Conservation (phyloP, 2,329 filamentous ascomycete genomes). For the Acrocalymma vagum region DNA sequence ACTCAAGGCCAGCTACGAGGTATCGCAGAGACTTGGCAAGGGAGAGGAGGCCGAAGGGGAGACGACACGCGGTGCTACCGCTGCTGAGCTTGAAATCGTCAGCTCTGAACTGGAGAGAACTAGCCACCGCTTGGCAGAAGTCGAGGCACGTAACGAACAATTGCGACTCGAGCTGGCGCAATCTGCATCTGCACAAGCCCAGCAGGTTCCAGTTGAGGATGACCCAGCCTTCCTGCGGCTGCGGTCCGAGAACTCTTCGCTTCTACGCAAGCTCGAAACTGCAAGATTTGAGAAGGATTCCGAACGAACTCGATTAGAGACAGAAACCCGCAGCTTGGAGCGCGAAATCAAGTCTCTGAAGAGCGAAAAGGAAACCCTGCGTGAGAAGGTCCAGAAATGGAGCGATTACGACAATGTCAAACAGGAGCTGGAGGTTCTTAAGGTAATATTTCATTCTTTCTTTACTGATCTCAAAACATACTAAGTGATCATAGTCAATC, state of each 20-base stretch:
- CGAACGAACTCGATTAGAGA: constrained; percentile 78
- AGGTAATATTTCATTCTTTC: constrained; percentile 53
- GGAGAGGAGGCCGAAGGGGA: constrained; percentile 70
- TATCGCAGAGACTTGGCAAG: constrained; percentile 86
- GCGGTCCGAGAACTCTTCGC: constrained; percentile 90
- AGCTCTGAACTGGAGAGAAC: constrained; percentile 91
- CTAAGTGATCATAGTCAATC: constrained; percentile 69
- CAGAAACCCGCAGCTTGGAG: constrained; percentile 79
- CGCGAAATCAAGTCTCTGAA: constrained; percentile 77
- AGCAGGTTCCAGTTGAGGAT: constrained; percentile 76
- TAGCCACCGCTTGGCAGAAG: constrained; percentile 83
- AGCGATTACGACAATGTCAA: constrained; percentile 96
- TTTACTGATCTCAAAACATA: not conserved
- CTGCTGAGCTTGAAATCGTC: constrained; percentile 92
- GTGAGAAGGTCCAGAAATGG: constrained; percentile 85
- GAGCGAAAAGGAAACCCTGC: constrained; percentile 82
- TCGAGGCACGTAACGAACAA: constrained; percentile 94
- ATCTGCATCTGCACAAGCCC: constrained; percentile 75
- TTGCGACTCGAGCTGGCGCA: constrained; percentile 90
- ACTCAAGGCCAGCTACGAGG: constrained; percentile 96
- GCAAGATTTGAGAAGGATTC: constrained; percentile 84
- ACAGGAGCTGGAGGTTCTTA: constrained; percentile 93
- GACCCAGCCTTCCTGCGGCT: constrained; percentile 89
- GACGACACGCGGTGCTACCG: constrained; percentile 72
- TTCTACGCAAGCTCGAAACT: constrained; percentile 87